Evolutionary conservation across 225 moss, liverwort and hornwort species (phyloP), one percentile per base, ranked within the genome.

Genomic region (Asterella californica): DNA sequence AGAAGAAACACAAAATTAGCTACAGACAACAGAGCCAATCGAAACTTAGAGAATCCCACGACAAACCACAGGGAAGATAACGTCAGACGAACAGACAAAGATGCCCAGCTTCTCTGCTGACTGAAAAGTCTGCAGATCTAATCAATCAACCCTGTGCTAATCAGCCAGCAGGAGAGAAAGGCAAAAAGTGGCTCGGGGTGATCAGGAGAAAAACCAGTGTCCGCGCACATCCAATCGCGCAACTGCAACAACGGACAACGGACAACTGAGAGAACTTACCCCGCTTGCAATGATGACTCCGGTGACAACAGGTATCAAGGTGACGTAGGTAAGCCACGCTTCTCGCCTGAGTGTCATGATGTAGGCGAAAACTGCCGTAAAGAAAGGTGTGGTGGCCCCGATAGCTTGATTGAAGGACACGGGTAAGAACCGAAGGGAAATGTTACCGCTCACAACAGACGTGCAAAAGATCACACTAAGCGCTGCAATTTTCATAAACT

Each of bases 351-450:
- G 76, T 15, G 94, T 97, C 90, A 97, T 93, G 71, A 89, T 0
- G 38, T 94, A 94, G 49, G 97, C 97, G 60, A 97, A 97, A 53
- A 97, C 92, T 29, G 97, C 97, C 2, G 97, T 97, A 85, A 97
- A 97, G 78, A 97, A 97, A 0, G 97, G 97, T 74, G 97, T 97
- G 47, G 97, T 97, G n/a, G 97, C 97, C 10, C 97, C 97, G 30
- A 97, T 90, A n/a, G 97, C 97, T 79, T 97, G 97, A 83, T 94
- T 97, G 83, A 97, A 97, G 9, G 94, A 94, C 2, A 97, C 94
- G 2, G 97, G 97, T 78, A 97, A 85, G 19, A 91, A 97, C 54
- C 94, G 86, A 9, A 97, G 81, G 19, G 97, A 97, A 75, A 97
- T 92, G 85, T 97, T 97, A 37, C 97, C 97, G 83, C 94, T 92